Conservation (phyloP, 192 early-diverging fungal species). For the Pilaira anomala region DNA sequence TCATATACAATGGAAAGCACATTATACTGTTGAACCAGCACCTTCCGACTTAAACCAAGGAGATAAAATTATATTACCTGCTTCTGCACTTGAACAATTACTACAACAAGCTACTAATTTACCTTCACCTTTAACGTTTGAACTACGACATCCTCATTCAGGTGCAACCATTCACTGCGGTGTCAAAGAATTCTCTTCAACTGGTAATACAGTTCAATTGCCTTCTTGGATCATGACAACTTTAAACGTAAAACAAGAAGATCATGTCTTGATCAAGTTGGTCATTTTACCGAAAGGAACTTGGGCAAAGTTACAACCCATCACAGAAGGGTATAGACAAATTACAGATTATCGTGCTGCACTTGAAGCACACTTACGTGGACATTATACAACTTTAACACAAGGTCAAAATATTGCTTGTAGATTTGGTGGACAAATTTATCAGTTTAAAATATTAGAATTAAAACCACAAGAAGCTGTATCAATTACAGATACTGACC, state of each 20-base stretch:
- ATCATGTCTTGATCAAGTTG: conserved; percentile 50
- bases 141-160: conserved; percentile 49
- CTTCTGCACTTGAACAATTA: conserved; percentile 48
- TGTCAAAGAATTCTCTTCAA: conserved; percentile 73
- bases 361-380: conserved; percentile 65
- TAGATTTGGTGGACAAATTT: conserved; percentile 42
- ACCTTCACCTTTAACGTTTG: conserved; percentile 60
- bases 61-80: conserved; percentile 57
- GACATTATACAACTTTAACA: conserved; percentile 65
- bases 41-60: conserved; percentile 34
- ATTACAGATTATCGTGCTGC: conserved; percentile 60
- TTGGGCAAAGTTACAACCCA: conserved; percentile 59
- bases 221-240: conserved; percentile 56
- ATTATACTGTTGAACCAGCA: conserved; percentile 29
- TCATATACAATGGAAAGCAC: not conserved
- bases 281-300: conserved; percentile 63
- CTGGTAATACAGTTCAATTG: conserved; percentile 41
- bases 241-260: conserved; percentile 38
- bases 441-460: conserved; percentile 60
- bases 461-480: conserved; percentile 66
- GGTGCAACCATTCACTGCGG: conserved; percentile 50
- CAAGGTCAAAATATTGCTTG: conserved; percentile 61
- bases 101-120: conserved; percentile 37
- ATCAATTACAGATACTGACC: conserved; percentile 73
- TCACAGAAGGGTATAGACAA: conserved; percentile 49